Base-by-base conservation (phyloP, 192 early-diverging fungal species). In the Linnemannia zychae region DNA sequence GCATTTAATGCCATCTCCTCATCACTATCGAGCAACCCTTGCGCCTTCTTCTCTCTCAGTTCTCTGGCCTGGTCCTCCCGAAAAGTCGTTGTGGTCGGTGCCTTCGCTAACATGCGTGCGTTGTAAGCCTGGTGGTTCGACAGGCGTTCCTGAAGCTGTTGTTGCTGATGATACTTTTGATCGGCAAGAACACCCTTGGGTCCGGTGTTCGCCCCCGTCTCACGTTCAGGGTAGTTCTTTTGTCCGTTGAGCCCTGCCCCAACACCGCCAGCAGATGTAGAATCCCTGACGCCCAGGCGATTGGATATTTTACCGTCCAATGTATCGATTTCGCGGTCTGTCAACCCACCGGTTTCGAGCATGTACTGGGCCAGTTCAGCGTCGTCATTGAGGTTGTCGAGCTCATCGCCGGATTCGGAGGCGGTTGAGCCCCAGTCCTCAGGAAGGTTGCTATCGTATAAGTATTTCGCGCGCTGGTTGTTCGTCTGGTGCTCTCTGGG, bases 141-240 rank as follows among this genome's bases (percentile, higher is more conserved):
- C 2, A 72, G 33, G 7, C 87, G 66, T n/a, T 74, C 74, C 75
- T 86, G 86, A 20, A 74, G 53, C 57, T 82, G 70, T 44, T 85
- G 72, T 36, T 86, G 80, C 15, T 88, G 73, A 67, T 92, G 87
- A 72, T 89, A 87, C 24, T 75, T 88, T 44, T 90, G 89, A 75
- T 92, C 92, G 7, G 90, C 89, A 33, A 90, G 81, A 2, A 92
- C 90, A 53, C 90, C 92, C 74, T 92, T 92, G 53, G 92, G 92
- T 6, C 92, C 92, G 7, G 92, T 91, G 20, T 90, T 88, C 40
- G 87, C 78, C 7, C 87, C 83, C 1, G 75, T 72, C 1, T 74
- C 84, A 11, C 80, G 81, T 38, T 88, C 83, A 22, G 83, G 83
- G 22, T 85, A 85, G 22, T 67, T 82, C 44, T 46, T 67, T 7